Base-by-base conservation (phyloP, 1,139 yeast genomes). In the Candida sojae region DNA sequence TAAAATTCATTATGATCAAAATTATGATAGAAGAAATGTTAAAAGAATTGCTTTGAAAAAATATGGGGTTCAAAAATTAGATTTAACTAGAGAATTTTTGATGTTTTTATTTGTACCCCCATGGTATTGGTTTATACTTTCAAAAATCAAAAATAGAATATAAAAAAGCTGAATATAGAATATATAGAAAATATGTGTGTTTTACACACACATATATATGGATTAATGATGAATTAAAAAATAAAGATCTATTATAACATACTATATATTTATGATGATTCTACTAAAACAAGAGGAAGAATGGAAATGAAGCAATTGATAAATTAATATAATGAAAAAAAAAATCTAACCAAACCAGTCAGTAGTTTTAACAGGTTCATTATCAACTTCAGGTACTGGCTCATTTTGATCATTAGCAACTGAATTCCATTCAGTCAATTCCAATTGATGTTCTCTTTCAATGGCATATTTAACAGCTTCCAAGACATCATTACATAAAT, bases 401-500 rank as follows among this genome's bases (percentile, higher is more conserved):
- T 79, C 79, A 42, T 75, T 68, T 62, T 74, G 80, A 6, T 35
- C 6, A 9, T 17, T 21, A 8, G 38, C 10, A 5, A 35, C 38
- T 6, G 38, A 35, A 57, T 84, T 84, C 92, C 92, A 86, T 65
- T 86, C 92, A 6, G 71, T 73, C 63, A 87, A 73, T 64, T 87
- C 95, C 69, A 72, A 71, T 57, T 74, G 73, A 59, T 87, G 93
- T 63, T 87, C 95, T 58, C 92, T 76, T 63, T 87, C 93, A 60
- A 88, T 86, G 28, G 93, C 95, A 68, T 80, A 88, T 64, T 86
- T 73, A 28, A 88, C 96, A 13, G 96, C 92, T 52, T 86, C 92
- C 60, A 88, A 75, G 4, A 88, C 96, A 57, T 86, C 82, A 29
- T 82, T 83, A 65, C 88, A 83, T 44, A 77, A 78, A 57, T 83